Conservation (phyloP, 2,329 filamentous ascomycete genomes). For the Fusarium sp. region DNA sequence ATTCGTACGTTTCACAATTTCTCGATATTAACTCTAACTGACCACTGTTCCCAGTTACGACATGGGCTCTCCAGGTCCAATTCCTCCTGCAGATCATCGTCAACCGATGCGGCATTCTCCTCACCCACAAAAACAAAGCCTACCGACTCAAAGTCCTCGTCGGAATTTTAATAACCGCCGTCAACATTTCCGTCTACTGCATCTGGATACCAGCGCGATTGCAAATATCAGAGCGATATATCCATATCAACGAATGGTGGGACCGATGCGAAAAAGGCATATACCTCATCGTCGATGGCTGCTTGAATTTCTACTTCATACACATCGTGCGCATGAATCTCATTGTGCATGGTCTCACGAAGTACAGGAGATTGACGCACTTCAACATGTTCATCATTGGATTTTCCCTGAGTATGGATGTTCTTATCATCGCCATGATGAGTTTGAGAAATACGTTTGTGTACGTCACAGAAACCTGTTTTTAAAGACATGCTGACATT, state of each 20-base stretch:
- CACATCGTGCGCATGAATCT: constrained; percentile 44
- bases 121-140: constrained; percentile 36
- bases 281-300: constrained; percentile 47
- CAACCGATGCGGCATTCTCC: constrained; percentile 46
- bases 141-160: constrained; percentile 41
- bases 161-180: constrained; percentile 43
- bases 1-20: constrained; percentile 39
- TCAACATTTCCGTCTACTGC: constrained; percentile 48
- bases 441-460: constrained; percentile 48
- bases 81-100: constrained; percentile 49
- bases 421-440: constrained; percentile 50
- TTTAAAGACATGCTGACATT: not conserved
- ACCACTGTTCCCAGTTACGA: constrained; percentile 38
- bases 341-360: constrained; percentile 41
- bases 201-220: constrained; percentile 48
- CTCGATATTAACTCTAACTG: not conserved
- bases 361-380: constrained; percentile 45
- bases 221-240: constrained; percentile 43
- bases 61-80: constrained; percentile 49
- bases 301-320: constrained; percentile 47
- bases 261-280: constrained; percentile 50
- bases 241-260: constrained; percentile 48
- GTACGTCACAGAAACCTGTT: constrained; percentile 18
- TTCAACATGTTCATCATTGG: constrained; percentile 50
- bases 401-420: constrained; percentile 48